These are phyloP conservation scores for Metschnikowia colocasiae DNA, from an alignment of 805 yeast species.

Conservation along the genomic window DNA sequence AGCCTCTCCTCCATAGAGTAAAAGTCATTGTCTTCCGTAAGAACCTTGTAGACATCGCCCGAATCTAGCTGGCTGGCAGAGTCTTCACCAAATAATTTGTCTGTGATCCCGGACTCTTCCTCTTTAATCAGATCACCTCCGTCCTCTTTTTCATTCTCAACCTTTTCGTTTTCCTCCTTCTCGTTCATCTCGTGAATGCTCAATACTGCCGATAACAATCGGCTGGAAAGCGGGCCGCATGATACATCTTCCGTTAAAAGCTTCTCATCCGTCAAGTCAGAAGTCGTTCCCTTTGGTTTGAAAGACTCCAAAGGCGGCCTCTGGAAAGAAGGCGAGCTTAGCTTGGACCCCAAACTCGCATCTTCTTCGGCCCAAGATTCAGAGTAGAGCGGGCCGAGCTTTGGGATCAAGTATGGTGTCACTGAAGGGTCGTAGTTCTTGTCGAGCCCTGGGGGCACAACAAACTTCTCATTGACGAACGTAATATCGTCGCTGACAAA, in stretches of 20 bases:
- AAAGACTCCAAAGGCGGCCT: constrained; percentile 42
- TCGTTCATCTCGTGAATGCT: constrained; percentile 34
- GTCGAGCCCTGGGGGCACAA: constrained; percentile 50
- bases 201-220: constrained; percentile 77
- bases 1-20: constrained; percentile 80
- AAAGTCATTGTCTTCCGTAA: constrained; percentile 61
- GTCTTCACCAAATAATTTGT: constrained; percentile 26
- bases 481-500: constrained; percentile 79
- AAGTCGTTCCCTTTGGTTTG: constrained; percentile 59
- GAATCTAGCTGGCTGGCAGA: constrained; percentile 35
- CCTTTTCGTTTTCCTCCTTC: constrained; percentile 15
- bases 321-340: constrained; percentile 45
- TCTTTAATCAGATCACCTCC: constrained; percentile 14
- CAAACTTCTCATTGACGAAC: constrained; percentile 59
- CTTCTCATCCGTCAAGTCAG: constrained; percentile 52
- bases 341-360: constrained; percentile 39
- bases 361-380: constrained; percentile 89
- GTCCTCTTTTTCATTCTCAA: constrained; percentile 17
- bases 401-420: constrained; percentile 77
- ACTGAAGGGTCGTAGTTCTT: constrained; percentile 60
- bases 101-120: constrained; percentile 13
- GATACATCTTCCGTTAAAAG: constrained; percentile 73
- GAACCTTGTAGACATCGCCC: constrained; percentile 35
- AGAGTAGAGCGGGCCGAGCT: constrained; percentile 75
- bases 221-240: constrained; percentile 86